A percentile compares a stretch with the other conserved stretches of the same genome.
These are phyloP conservation scores for Leccinum disarticulatum DNA, from an alignment of 768 basidiomycete species.

Conservation along the genomic window DNA sequence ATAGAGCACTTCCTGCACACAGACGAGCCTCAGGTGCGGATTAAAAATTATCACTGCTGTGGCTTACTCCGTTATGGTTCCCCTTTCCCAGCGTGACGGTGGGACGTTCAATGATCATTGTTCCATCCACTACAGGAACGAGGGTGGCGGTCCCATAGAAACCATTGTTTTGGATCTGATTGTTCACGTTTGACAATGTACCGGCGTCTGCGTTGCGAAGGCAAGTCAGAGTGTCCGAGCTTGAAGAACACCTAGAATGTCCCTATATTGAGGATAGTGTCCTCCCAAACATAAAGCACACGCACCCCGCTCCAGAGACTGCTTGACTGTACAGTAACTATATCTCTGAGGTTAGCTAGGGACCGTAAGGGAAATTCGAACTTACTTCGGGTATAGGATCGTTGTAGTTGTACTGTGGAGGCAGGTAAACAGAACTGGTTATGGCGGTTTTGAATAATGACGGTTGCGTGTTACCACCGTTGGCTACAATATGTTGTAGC, in stretches of 20 bases:
- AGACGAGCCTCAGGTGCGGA: neutral
- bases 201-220: constrained; percentile 32
- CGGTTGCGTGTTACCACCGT: constrained; percentile 44
- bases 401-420: constrained; percentile 46
- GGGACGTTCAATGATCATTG: constrained; percentile 35
- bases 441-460: constrained; percentile 45
- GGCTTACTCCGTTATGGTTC: constrained; percentile 35
- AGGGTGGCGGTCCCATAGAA: constrained; percentile 35
- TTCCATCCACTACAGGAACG: constrained; percentile 38
- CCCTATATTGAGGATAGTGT: neutral
- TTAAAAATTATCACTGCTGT: neutral
- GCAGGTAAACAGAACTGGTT: constrained; percentile 44
- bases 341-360: neutral
- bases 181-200: constrained; percentile 29
- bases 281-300: neutral
- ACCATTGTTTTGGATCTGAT: constrained; percentile 21
- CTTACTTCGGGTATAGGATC: constrained; percentile 32
- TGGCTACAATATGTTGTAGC: constrained; percentile 47
- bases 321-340: constrained; percentile 37
- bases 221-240: constrained; percentile 38
- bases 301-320: constrained; percentile 38
- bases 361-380: constrained; percentile 21
- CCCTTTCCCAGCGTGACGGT: constrained; percentile 29
- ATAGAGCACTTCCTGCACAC: constrained; percentile 30
- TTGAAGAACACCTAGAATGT: constrained; percentile 33